Evolutionary conservation across 2,329 filamentous ascomycete species (phyloP).

Genomic region (Colletotrichum sp.): DNA sequence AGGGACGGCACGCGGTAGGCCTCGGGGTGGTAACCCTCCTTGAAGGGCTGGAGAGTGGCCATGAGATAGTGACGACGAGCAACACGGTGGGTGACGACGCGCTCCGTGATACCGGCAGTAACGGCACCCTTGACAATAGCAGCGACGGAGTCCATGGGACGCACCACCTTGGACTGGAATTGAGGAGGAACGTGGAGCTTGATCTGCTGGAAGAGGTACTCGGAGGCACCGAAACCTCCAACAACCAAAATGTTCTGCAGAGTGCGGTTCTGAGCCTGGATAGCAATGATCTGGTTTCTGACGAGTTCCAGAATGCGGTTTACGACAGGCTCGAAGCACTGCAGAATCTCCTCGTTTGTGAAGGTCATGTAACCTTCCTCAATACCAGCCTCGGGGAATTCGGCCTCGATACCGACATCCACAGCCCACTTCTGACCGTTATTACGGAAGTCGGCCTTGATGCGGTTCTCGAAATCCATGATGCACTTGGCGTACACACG

Average conservation of each 20-base stretch:
- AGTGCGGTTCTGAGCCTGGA: slow-evolving; percentile 93
- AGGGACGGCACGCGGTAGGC: slow-evolving; percentile 96
- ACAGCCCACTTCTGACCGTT: slow-evolving; percentile 99
- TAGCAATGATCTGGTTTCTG: slow-evolving; percentile 97
- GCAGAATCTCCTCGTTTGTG: slow-evolving; percentile 97
- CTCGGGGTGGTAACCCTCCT: slow-evolving; percentile 97
- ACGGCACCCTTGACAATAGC: slow-evolving; percentile 99
- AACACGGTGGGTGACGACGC: slow-evolving; percentile 95
- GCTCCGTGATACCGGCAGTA: slow-evolving; percentile 95
- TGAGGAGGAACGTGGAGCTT: slow-evolving; percentile 97
- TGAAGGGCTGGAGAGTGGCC: slow-evolving; percentile 98
- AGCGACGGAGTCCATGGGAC: slow-evolving; percentile 98
- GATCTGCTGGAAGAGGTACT: slow-evolving; percentile 99
- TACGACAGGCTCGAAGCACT: slow-evolving; percentile 98
- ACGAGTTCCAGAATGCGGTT: slow-evolving; percentile 96
- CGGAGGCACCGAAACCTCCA: slow-evolving; percentile 96
- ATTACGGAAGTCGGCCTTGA: slow-evolving; percentile 99
- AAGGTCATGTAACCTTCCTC: slow-evolving; percentile 99
- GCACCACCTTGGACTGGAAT: slow-evolving; percentile 97
- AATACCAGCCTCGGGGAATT: slow-evolving; percentile 96
- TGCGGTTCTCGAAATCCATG: slow-evolving; percentile 99
- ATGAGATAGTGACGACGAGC: slow-evolving; percentile 98
- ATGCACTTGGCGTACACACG: slow-evolving; percentile 99
- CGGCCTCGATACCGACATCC: slow-evolving; percentile 97
- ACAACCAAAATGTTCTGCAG: slow-evolving; percentile 97